Conservation (phyloP, 768 basidiomycete genomes). For the Xerocomellus chrysenteron region DNA sequence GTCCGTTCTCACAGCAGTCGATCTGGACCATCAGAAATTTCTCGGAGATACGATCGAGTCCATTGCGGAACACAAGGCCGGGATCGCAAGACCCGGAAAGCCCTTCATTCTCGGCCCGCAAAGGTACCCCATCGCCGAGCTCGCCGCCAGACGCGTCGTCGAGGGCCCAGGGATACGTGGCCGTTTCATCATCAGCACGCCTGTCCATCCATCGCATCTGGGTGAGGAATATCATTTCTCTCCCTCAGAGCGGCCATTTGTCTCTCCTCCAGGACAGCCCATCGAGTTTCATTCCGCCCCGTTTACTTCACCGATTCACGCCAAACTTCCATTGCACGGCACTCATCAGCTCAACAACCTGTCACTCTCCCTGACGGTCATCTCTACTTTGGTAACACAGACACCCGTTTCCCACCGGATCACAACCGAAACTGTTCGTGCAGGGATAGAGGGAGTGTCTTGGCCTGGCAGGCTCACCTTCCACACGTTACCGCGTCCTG, state of each 20-base stretch:
- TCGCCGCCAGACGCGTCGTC: slow-evolving; percentile 44
- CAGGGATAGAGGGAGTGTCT: slow-evolving; percentile 55
- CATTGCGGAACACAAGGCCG: slow-evolving; percentile 83
- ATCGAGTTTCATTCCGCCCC: slow-evolving; percentile 44
- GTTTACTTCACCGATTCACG: slow-evolving; percentile 44
- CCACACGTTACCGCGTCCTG: slow-evolving; percentile 36
- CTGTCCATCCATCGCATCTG: slow-evolving; percentile 38
- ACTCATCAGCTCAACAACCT: slow-evolving; percentile 85
- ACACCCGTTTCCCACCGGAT: slow-evolving; percentile 39
- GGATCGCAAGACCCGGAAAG: slow-evolving; percentile 63
- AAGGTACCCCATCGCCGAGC: slow-evolving; percentile 47
- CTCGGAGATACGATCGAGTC: slow-evolving; percentile 71
- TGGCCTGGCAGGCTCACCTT: slow-evolving; percentile 91
- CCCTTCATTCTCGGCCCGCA: slow-evolving; percentile 72
- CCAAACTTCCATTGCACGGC: slow-evolving; percentile 69
- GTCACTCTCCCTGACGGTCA: slow-evolving; percentile 60
- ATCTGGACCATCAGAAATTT: slow-evolving; percentile 91
- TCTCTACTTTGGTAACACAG: slow-evolving; percentile 55
- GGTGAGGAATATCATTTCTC: slow-evolving; percentile 35
- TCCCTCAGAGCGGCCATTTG: slow-evolving; percentile 28
- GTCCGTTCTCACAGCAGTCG: slow-evolving; percentile 83
- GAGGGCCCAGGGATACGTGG: slow-evolving; percentile 37
- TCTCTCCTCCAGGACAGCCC: slow-evolving; percentile 40
- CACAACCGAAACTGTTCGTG: slow-evolving; percentile 45
- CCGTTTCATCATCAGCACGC: slow-evolving; percentile 35